Conservation (phyloP, 345 rosid species). For the Lumnitzera littorea region DNA sequence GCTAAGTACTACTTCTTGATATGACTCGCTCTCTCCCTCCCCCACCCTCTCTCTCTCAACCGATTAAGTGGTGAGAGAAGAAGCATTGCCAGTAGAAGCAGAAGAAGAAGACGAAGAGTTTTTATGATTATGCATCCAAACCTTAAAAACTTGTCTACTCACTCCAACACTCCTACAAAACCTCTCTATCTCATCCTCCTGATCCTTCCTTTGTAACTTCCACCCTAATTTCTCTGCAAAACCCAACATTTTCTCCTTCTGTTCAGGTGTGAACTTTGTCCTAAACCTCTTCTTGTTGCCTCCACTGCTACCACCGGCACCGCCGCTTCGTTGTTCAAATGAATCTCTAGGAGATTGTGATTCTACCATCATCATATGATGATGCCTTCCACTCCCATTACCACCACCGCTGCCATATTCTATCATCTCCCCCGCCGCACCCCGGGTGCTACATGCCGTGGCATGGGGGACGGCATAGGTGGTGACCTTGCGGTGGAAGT, state of each 20-base stretch:
- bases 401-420: constrained; percentile 10
- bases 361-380: constrained; percentile 6
- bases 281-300: constrained; percentile 40
- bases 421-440: constrained; percentile 11
- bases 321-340: not conserved
- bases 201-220: constrained; percentile 48
- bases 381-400: not conserved
- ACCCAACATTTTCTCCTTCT: constrained; percentile 51
- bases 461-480: constrained; percentile 9
- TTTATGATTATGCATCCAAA: constrained; percentile 77
- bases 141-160: constrained; percentile 54
- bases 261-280: constrained; percentile 56
- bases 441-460: constrained; percentile 14
- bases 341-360: constrained; percentile 1
- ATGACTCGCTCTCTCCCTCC: not conserved
- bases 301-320: constrained; percentile 7
- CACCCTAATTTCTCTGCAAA: constrained; percentile 64
- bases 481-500: constrained; percentile 68
- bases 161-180: constrained; percentile 51
- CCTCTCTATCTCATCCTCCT: constrained; percentile 47
- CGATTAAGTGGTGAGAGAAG: constrained; percentile 40
- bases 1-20: not conserved
- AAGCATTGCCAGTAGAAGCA: constrained; percentile 41
- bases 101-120: constrained; percentile 31
- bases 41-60: constrained; percentile 2